phyloP scores from a whole-genome alignment of 768 basidiomycete genomes.

The Mrakia blollopis region DNA sequence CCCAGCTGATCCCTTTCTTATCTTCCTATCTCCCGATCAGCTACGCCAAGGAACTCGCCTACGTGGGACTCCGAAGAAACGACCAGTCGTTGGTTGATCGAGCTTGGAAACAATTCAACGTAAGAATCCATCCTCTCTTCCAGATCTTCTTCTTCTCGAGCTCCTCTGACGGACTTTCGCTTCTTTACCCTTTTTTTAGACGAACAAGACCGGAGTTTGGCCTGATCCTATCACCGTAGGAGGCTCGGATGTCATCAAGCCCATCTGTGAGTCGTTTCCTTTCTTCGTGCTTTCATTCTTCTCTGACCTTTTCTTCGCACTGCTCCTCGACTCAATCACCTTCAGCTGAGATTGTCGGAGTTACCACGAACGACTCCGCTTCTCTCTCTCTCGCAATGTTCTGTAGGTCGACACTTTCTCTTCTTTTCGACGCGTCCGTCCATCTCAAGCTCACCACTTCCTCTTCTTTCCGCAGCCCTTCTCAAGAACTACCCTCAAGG shows the following conservation, averaged over 20 bases:
- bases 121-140: neutral
- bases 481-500: conserved; percentile 12
- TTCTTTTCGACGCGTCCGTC: neutral
- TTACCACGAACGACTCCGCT: conserved; percentile 19
- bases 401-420: neutral
- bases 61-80: neutral
- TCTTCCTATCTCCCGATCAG: too few relatives aligned
- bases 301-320: neutral
- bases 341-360: conserved; percentile 4
- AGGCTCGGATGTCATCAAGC: conserved; percentile 4
- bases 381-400: conserved; percentile 14
- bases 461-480: neutral
- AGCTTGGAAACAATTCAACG: conserved; percentile 15
- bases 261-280: neutral
- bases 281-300: neutral
- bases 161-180: neutral
- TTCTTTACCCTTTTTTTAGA: neutral
- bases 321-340: neutral
- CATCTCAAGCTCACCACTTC: neutral
- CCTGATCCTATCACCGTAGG: conserved; percentile 11
- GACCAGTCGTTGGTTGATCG: conserved; percentile 16
- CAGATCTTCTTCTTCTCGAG: neutral
- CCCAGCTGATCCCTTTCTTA: too few relatives aligned
- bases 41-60: conserved; percentile 20
- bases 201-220: conserved; percentile 22